Evolutionary conservation across 139 green algal species (phyloP), one percentile per base, ranked within the genome.

Genomic region (Trebouxia sp.): DNA sequence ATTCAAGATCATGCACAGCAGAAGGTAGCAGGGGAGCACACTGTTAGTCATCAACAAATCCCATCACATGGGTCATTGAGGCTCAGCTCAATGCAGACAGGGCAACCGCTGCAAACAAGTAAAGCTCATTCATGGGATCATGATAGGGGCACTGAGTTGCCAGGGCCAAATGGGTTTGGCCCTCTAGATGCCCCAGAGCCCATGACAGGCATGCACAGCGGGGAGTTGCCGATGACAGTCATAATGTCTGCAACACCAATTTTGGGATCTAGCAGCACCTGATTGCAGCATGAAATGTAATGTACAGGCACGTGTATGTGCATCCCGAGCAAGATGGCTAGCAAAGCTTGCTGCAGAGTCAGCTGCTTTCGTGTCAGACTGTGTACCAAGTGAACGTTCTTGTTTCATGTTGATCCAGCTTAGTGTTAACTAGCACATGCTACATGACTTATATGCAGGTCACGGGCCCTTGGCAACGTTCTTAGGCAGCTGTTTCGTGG

Each of bases 141-240:
- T 28, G 35, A 6, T 3, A 28, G 62, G 62, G n/a, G n/a, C n/a
- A n/a, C 62, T 7, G 62, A 26, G 3, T 14, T 35, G 5, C 35
- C 37, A 12, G 62, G 62, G 32, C 28, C 43, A 17, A 53, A 14
- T 53, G 47, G 47, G 47, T 14, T 26, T 45, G 15, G 62, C 20
- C 12, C 62, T 42, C 62, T 45, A 30, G 62, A 72, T 30, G 62
- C 62, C 28, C 62, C 62, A 4, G 15, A 28, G 62, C 62, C n/a
- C 14, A 72, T 72, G 62, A 72, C 32, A 45, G 30, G 62, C 35
- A 72, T 72, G 62, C 62, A 72, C 14, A 72, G 62, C 62, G 62
- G 32, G 15, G 62, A 72, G 35, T 17, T 72, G 9, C n/a, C n/a
- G n/a, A n/a, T n/a, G n/a, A n/a, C n/a, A n/a, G 20, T 72, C 14